Percentiles rank a stretch among this genome's conserved stretches.
These are phyloP conservation scores for Epithemia pelagica DNA, from an alignment of 108 stramenopile species.

Conservation along the genomic window DNA sequence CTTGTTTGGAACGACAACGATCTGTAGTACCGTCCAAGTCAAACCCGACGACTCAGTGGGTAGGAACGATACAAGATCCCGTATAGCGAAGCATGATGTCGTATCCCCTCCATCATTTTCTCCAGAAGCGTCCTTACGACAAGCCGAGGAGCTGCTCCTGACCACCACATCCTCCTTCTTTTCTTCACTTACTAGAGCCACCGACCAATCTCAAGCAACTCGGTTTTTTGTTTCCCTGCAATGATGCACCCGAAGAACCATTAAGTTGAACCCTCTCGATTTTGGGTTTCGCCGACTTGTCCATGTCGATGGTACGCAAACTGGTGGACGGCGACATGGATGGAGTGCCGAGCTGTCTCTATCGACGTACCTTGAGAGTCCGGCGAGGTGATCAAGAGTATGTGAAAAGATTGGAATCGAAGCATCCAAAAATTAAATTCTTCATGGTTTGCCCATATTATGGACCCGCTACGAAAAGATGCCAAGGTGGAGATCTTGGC, in stretches of 20 bases:
- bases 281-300: not conserved
- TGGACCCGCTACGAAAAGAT: slow-evolving; percentile 27
- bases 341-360: not conserved
- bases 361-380: not conserved
- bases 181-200: not conserved
- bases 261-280: not conserved
- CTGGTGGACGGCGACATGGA: not conserved
- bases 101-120: no score
- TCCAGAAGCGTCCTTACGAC: no score
- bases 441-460: slow-evolving; percentile 35
- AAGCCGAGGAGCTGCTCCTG: no score
- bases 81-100: not conserved
- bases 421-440: slow-evolving; percentile 52
- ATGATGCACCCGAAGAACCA: not conserved
- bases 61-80: not conserved
- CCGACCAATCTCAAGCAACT: not conserved
- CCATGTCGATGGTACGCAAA: not conserved
- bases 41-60: no score
- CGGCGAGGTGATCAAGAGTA: not conserved
- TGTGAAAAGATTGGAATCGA: not conserved
- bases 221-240: not conserved
- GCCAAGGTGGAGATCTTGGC: slow-evolving; percentile 45
- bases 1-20: no score
- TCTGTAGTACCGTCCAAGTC: no score
- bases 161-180: no score